Percentiles rank a stretch among this genome's conserved stretches.
Evolutionary conservation across 1,284 basidiomycete genomes (phyloP).

Genomic region (Ustilago trichophora): DNA sequence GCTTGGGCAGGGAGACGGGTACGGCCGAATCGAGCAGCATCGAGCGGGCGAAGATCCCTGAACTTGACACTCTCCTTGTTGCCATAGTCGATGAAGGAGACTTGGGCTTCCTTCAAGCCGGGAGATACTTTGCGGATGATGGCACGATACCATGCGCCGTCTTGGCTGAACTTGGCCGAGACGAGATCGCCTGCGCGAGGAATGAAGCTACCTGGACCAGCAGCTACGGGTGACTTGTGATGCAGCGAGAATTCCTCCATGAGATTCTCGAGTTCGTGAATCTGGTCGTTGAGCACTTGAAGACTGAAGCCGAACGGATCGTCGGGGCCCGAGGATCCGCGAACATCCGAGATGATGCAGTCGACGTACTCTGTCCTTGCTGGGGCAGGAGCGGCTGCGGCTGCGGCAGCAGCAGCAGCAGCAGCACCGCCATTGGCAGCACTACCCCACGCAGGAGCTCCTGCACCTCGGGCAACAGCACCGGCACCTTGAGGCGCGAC

Average conservation of each 20-base stretch:
- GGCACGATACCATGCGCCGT: slow-evolving; percentile 63
- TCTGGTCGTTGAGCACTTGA: slow-evolving; percentile 72
- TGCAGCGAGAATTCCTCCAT: slow-evolving; percentile 85
- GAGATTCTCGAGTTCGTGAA: slow-evolving; percentile 80
- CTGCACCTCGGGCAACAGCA: slow-evolving; percentile 3
- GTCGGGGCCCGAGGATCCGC: slow-evolving; percentile 71
- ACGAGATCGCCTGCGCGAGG: slow-evolving; percentile 84
- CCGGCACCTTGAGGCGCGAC: slow-evolving; percentile 8
- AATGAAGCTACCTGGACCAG: slow-evolving; percentile 72
- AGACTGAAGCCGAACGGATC: slow-evolving; percentile 86
- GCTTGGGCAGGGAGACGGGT: slow-evolving; percentile 46
- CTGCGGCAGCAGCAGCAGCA: slow-evolving; percentile 2
- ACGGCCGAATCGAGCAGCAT: slow-evolving; percentile 48
- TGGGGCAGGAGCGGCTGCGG: slow-evolving; percentile 25
- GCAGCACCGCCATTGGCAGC: slow-evolving; percentile 9
- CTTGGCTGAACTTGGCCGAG: slow-evolving; percentile 73
- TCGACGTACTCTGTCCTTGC: slow-evolving; percentile 82
- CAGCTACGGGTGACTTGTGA: slow-evolving; percentile 28
- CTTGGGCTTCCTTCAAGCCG: slow-evolving; percentile 42
- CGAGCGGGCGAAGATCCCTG: slow-evolving; percentile 50
- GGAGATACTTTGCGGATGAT: slow-evolving; percentile 42
- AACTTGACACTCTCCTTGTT: slow-evolving; percentile 52
- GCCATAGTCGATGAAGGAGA: slow-evolving; percentile 58
- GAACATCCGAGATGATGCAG: slow-evolving; percentile 88
- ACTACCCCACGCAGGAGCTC: slow-evolving; percentile 22